Base-by-base conservation (phyloP, 2,329 filamentous ascomycete species). In the Lecanosticta acicola region DNA sequence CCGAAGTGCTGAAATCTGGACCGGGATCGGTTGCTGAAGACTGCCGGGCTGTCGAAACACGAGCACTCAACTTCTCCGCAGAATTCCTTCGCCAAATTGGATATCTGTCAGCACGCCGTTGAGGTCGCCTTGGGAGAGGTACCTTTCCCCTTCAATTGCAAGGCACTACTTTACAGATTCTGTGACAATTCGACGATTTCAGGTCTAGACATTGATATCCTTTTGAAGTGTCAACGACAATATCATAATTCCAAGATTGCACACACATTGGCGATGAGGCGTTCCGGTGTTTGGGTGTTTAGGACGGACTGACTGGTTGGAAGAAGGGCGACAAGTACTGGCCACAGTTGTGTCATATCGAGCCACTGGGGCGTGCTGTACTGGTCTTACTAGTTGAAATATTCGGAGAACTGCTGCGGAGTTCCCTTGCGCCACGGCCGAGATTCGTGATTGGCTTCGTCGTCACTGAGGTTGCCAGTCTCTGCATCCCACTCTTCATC, bases 401-500 rank as follows among this genome's bases (percentile, higher is more conserved):
- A 54, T 41, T 51, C 50, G 16, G 51, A 53, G 26, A 58, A 59
- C 36, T 58, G 48, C 47, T 47, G 47, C 20, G 53, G 50, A 21
- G 51, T 56, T 47, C 55, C 56, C 38, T 52, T 58, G 45, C 55
- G 56, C 57, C 60, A 65, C 2, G 59, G 61, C 37, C 64, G 59
- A 54, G 55, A 55, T 51, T 56, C 56, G 9, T 51, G 46, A 19
- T 59, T 58, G 29, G 57, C 55, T 34, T 61, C 59, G 21, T 59
- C 57, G 34, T 56, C 55, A 36, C 59, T 63, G 48, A 56, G 59
- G 9, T 47, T 53, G 3, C 56, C 61, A 11, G 57, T 59, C 39
- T 61, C 58, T 19, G 59, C 57, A 20, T 63, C 58, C 51, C 59
- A 66, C 37, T 65, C 59, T 49, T 75, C 71, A 11, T 71, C 66